Base-by-base conservation (phyloP, 2,329 filamentous ascomycete species). In the Aspergillus pseudotamarii region DNA sequence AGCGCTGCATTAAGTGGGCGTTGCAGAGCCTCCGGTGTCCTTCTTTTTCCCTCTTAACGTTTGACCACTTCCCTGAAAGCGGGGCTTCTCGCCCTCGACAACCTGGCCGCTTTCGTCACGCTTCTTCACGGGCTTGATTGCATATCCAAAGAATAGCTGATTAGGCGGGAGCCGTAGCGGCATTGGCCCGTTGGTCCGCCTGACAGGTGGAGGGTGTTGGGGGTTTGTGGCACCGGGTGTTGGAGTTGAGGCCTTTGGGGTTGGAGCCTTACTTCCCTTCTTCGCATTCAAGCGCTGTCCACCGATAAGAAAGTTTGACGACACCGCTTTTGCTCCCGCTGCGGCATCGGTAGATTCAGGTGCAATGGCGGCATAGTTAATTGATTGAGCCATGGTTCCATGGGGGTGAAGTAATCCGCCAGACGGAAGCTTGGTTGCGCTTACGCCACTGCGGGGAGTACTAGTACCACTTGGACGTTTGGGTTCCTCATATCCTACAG, bases 71-170 rank as follows among this genome's bases (percentile, higher is more conserved):
- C 94, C 94, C 5, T 89, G 88, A 78, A 97, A 97, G 69, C 88
- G 88, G n/a, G 90, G 90, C 67, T 88, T 87, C 64, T 85, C 84
- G n/a, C 88, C 83, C 65, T 88, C 86, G 19, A 79, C 73, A 43
- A 88, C 85, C 63, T 90, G 88, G 6, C 76, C 75, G 64, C 89
- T 84, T 62, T 92, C 88, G 41, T 88, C 90, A 62, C 90, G 88
- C 10, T 91, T 92, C 82, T 93, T 94, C 48, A 96, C 84, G 0
- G 94, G 94, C 77, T 91, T 96, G 75, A 97, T 86, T 73, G 96
- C 91, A 73, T 98, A 99, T 3, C 95, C 95, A 67, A 99, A 96
- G 83, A 99, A 99, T 5, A 99, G 84, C 79, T 97, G 96, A 72
- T 95, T 95, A 0, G 91, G 90, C 0, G 92, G 87, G 58, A 99